phyloP scores from a whole-genome alignment of 2,329 filamentous ascomycete genomes.

The Elsinoe australis region DNA sequence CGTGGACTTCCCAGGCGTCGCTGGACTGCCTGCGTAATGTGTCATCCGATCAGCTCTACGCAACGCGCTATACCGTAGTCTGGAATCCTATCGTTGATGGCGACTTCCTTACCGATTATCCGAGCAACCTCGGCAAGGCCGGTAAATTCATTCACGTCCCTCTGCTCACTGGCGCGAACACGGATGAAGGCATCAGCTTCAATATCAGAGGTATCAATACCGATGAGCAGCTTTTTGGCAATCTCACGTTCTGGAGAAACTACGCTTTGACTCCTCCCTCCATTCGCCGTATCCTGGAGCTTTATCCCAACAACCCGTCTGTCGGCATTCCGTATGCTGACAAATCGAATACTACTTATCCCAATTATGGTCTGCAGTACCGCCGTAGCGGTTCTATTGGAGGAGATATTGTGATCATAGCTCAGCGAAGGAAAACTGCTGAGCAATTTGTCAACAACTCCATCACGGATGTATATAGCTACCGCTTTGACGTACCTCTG shows the following conservation, averaged over 20 bases:
- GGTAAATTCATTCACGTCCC: conserved; percentile 41
- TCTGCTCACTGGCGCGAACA: conserved; percentile 43
- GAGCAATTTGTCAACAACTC: conserved; percentile 34
- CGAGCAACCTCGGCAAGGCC: conserved; percentile 39
- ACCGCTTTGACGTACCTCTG: conserved; percentile 44
- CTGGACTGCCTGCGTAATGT: conserved; percentile 20
- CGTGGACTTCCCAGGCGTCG: conserved; percentile 19
- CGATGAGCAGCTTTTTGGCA: conserved; percentile 38
- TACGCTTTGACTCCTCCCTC: conserved; percentile 42
- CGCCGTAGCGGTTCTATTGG: conserved; percentile 42
- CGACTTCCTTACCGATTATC: conserved; percentile 42
- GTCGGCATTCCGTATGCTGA: conserved; percentile 38
- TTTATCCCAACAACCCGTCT: conserved; percentile 45
- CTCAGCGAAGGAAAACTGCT: conserved; percentile 40
- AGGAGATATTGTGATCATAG: conserved; percentile 44
- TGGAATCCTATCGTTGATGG: conserved; percentile 38
- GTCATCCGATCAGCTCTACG: conserved; percentile 20
- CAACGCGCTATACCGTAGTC: conserved; percentile 23
- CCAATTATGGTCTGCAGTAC: conserved; percentile 36
- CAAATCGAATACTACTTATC: conserved; percentile 24
- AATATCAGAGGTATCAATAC: conserved; percentile 37
- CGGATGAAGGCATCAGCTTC: conserved; percentile 43
- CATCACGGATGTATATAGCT: conserved; percentile 38
- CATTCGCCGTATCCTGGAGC: conserved; percentile 38
- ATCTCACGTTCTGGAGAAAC: conserved; percentile 38